phyloP scores from a whole-genome alignment of 1,139 yeast species.

The Yamadazyma atlantica region DNA sequence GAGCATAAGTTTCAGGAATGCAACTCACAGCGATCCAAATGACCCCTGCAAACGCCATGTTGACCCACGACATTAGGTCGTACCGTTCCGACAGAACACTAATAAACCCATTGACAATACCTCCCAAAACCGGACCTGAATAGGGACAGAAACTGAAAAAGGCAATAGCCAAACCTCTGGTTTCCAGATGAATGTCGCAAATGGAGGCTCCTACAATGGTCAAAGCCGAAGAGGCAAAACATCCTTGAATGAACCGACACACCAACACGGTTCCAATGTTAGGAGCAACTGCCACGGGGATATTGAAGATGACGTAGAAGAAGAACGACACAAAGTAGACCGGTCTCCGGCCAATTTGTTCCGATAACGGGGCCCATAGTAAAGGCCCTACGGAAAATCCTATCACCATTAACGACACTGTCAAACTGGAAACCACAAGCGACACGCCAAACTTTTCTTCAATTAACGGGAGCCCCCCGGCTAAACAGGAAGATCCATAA shows the following conservation, averaged over 20 bases:
- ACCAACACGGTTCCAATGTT: slow-evolving; percentile 79
- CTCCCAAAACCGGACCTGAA: slow-evolving; percentile 90
- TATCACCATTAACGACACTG: slow-evolving; percentile 83
- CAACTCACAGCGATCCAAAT: slow-evolving; percentile 65
- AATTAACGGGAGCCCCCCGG: slow-evolving; percentile 77
- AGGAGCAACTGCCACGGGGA: slow-evolving; percentile 85
- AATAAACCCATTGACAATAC: slow-evolving; percentile 86
- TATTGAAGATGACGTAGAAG: slow-evolving; percentile 74
- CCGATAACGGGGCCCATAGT: slow-evolving; percentile 88
- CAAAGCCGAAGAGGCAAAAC: slow-evolving; percentile 79
- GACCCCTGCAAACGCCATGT: slow-evolving; percentile 86
- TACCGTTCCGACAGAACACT: slow-evolving; percentile 65
- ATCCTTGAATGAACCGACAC: slow-evolving; percentile 85
- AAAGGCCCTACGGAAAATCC: slow-evolving; percentile 90
- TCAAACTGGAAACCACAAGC: slow-evolving; percentile 71
- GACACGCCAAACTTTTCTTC: slow-evolving; percentile 65
- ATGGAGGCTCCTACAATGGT: slow-evolving; percentile 88
- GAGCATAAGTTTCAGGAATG: slow-evolving; percentile 90
- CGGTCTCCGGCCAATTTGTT: slow-evolving; percentile 81
- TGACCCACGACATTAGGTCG: slow-evolving; percentile 82
- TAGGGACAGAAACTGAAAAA: slow-evolving; percentile 91
- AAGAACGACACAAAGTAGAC: slow-evolving; percentile 77
- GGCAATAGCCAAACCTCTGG: slow-evolving; percentile 88
- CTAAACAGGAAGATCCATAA: slow-evolving; percentile 83
- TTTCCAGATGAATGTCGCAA: slow-evolving; percentile 78